These are phyloP conservation scores for Digitaria exilis DNA, from an alignment of 202 grass and related monocot species.

Conservation along the genomic window DNA sequence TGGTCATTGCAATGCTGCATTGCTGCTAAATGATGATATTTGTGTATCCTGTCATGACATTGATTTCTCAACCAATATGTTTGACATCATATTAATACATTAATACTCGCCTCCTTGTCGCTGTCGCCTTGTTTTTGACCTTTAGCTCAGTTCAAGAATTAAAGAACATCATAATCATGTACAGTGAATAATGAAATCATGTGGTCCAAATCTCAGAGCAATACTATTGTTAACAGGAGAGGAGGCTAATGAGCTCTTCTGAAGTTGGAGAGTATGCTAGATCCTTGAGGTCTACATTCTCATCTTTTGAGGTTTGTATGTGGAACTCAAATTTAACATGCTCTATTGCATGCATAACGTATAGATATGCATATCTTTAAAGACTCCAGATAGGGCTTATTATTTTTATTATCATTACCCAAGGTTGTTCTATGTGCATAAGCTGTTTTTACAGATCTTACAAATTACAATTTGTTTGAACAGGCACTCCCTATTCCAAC, in stretches of 20 bases:
- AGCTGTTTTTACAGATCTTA: constrained; percentile 25
- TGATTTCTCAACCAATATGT: constrained; percentile 45
- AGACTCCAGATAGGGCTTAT: neutral
- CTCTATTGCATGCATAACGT: constrained; percentile 3
- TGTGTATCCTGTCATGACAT: neutral
- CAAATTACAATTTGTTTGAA: constrained; percentile 17
- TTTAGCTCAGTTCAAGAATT: neutral
- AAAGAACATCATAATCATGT: neutral
- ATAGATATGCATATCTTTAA: neutral
- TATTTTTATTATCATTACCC: neutral
- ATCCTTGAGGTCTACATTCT: constrained; percentile 83
- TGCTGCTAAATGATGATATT: neutral
- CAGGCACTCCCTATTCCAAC: constrained; percentile 76
- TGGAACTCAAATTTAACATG: constrained; percentile 3
- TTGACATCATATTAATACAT: constrained; percentile 28
- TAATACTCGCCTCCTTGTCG: neutral
- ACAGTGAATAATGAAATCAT: neutral
- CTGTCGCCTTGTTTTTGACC: neutral
- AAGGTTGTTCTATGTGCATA: constrained; percentile 5
- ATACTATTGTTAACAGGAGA: constrained; percentile 58
- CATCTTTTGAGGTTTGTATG: constrained; percentile 76
- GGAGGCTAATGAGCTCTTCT: constrained; percentile 60
- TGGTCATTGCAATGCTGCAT: neutral
- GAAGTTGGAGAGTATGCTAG: constrained; percentile 65
- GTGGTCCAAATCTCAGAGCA: neutral